phyloP scores from a whole-genome alignment of 371 early-diverging fungal species.

The Mortierella sp. region DNA sequence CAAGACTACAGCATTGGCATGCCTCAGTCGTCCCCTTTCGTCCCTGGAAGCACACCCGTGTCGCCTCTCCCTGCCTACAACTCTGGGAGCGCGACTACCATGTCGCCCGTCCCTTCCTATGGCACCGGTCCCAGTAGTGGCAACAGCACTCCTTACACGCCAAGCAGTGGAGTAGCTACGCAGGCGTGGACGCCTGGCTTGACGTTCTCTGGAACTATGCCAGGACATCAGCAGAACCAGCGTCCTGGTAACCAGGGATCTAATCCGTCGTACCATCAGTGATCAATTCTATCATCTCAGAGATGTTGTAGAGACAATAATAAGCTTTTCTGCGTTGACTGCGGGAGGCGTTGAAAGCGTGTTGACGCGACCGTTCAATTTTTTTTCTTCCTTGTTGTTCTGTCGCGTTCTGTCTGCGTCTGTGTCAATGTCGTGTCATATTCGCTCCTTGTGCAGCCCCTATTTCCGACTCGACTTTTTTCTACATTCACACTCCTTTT shows the following conservation, averaged over 20 bases:
- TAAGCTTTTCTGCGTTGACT: background rate
- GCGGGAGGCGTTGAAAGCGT: background rate
- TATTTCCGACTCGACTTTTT: background rate
- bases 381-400: background rate
- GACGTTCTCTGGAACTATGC: background rate
- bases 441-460: background rate
- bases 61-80: background rate
- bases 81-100: background rate
- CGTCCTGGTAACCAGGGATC: background rate
- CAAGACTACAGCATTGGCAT: background rate
- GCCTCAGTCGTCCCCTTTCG: background rate
- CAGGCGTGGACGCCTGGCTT: background rate
- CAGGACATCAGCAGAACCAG: background rate
- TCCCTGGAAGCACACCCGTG: background rate
- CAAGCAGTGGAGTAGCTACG: background rate
- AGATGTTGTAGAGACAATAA: background rate
- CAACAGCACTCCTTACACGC: background rate
- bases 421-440: background rate
- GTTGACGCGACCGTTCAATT: background rate
- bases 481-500: background rate
- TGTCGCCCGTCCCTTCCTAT: background rate
- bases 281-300: background rate
- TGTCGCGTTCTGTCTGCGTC: background rate
- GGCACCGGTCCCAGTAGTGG: background rate
- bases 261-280: slow-evolving; percentile 6